phyloP scores from a whole-genome alignment of 306 rosid species.

The Macrotyloma uniflorum region DNA sequence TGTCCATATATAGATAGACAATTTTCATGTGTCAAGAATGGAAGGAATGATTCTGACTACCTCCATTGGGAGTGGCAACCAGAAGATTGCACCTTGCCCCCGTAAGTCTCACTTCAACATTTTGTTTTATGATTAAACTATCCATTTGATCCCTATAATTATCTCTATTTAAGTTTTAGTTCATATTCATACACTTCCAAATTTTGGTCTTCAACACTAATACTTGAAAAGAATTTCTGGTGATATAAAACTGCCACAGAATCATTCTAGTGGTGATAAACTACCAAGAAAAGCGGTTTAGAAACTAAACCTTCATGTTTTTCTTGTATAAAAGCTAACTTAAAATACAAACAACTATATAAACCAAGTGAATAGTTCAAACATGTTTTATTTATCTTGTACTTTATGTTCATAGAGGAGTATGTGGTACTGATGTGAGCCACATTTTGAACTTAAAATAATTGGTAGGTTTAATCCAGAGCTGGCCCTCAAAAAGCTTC shows the following conservation, averaged over 20 bases:
- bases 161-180: too few species aligned
- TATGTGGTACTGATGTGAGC: not conserved
- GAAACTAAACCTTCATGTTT: too few species aligned
- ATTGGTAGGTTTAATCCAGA: constrained; percentile 73
- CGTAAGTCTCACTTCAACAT: constrained; percentile 41
- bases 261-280: too few species aligned
- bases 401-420: not conserved
- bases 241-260: too few species aligned
- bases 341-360: too few species aligned
- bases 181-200: too few species aligned
- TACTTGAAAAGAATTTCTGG: too few species aligned
- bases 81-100: constrained; percentile 84
- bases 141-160: too few species aligned
- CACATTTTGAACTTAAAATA: not conserved
- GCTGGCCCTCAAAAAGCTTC: constrained; percentile 67
- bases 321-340: too few species aligned
- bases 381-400: not conserved
- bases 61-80: constrained; percentile 97
- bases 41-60: constrained; percentile 76
- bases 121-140: not conserved
- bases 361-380: too few species aligned
- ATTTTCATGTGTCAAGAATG: constrained; percentile 86
- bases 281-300: too few species aligned
- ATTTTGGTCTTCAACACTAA: too few species aligned
- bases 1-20: constrained; percentile 91